A percentile compares a stretch with the other conserved stretches of the same genome.
These are phyloP conservation scores for Nosema muscidifuracis DNA, from an alignment of 371 early-diverging fungal genomes.

Conservation along the genomic window DNA sequence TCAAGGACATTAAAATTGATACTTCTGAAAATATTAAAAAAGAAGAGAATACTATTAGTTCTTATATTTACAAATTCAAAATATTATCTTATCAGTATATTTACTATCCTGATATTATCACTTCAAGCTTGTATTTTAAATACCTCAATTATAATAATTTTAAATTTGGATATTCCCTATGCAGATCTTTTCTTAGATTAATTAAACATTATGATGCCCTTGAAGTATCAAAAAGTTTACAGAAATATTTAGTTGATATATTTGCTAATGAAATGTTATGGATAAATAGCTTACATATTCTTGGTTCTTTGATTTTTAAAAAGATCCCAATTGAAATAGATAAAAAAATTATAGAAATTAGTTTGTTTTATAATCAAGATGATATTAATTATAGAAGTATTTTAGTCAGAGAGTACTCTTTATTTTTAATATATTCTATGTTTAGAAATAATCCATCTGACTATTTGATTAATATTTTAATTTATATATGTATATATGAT, in stretches of 20 bases:
- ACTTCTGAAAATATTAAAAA: background rate
- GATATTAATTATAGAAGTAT: constrained; percentile 9
- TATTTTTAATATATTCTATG: constrained; percentile 44
- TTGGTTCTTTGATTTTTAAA: constrained; percentile 27
- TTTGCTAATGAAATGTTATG: constrained; percentile 43
- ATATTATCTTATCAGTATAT: constrained; percentile 21
- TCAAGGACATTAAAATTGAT: too few relatives aligned
- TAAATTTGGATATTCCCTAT: constrained; percentile 39
- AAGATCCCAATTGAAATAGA: constrained; percentile 4
- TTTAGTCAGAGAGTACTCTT: constrained; percentile 30
- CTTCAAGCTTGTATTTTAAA: background rate
- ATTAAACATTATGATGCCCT: constrained; percentile 1
- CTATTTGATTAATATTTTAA: constrained; percentile 2
- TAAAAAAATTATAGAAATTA: constrained; percentile 6
- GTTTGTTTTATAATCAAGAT: constrained; percentile 15
- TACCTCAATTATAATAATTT: constrained; percentile 32
- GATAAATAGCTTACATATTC: constrained; percentile 41
- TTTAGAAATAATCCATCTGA: background rate
- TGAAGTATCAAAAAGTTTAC: background rate
- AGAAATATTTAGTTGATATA: constrained; percentile 5
- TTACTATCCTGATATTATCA: background rate
- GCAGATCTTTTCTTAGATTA: constrained; percentile 33
- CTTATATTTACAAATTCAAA: constrained; percentile 14
- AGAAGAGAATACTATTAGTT: background rate
- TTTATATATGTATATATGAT: constrained; percentile 23